Evolutionary conservation across 1,284 basidiomycete genomes (phyloP).

Genomic region (Boletellus sp.): DNA sequence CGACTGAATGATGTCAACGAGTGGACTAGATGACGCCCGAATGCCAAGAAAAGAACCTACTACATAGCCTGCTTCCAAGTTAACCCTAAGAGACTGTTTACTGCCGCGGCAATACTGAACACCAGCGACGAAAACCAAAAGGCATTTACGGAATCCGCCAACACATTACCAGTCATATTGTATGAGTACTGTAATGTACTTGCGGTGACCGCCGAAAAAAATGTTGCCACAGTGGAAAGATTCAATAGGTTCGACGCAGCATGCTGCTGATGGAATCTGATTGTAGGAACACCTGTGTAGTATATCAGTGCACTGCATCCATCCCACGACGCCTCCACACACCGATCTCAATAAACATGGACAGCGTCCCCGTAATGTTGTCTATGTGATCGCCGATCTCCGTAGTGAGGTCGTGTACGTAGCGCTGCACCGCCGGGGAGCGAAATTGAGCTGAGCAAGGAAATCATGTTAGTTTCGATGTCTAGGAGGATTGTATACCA

Average conservation of each 20-base stretch:
- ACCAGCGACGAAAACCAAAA: conserved; percentile 63
- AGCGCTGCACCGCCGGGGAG: conserved; percentile 51
- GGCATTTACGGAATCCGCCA: conserved; percentile 47
- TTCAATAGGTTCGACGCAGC: conserved; percentile 50
- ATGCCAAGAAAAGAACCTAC: conserved; percentile 36
- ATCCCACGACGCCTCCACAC: conserved; percentile 23
- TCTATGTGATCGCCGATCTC: conserved; percentile 57
- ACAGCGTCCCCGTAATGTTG: conserved; percentile 47
- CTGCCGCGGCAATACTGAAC: conserved; percentile 58
- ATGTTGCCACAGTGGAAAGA: conserved; percentile 57
- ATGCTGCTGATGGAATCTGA: conserved; percentile 57
- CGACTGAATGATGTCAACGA: conserved; percentile 41
- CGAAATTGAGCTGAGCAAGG: conserved; percentile 45
- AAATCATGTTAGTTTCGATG: conserved; percentile 13
- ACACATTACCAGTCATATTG: conserved; percentile 26
- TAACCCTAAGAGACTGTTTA: conserved; percentile 55
- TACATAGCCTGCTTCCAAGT: conserved; percentile 64
- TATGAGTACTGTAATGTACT: conserved; percentile 53
- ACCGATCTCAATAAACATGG: conserved; percentile 56
- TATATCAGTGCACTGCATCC: conserved; percentile 23
- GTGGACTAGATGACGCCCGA: conserved; percentile 3
- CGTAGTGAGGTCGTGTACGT: conserved; percentile 50
- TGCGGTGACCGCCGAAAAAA: conserved; percentile 60
- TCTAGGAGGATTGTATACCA: neutral
- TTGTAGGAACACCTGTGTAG: conserved; percentile 53